phyloP scores from a whole-genome alignment of 2,329 filamentous ascomycete species.

The Sclerotinia sclerotiorum region DNA sequence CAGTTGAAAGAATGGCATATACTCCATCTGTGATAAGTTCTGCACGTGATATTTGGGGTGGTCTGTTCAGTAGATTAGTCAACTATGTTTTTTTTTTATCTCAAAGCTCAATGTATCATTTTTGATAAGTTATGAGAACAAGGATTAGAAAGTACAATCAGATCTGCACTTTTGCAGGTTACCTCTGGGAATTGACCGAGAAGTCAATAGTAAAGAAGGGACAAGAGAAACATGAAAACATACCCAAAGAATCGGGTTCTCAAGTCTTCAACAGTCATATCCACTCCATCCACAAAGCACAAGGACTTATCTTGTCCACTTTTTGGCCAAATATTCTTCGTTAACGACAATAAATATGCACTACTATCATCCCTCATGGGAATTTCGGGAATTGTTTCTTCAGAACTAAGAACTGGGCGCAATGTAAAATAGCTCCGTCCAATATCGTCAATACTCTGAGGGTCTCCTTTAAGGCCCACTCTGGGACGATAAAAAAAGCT shows the following conservation, averaged over 20 bases:
- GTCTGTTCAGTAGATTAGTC: neutral
- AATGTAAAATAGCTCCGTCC: conserved; percentile 78
- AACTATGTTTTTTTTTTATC: neutral
- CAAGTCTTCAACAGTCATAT: conserved; percentile 64
- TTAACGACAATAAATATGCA: conserved; percentile 72
- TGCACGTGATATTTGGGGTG: conserved; percentile 55
- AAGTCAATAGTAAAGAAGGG: neutral
- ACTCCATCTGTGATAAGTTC: conserved; percentile 81
- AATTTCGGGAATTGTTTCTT: conserved; percentile 62
- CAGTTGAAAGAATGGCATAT: conserved; percentile 75
- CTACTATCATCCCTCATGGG: conserved; percentile 54
- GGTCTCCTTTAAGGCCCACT: conserved; percentile 66
- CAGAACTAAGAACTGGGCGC: conserved; percentile 62
- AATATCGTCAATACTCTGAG: conserved; percentile 68
- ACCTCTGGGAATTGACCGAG: no score
- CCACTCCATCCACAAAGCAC: conserved; percentile 77
- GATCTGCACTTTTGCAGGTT: neutral
- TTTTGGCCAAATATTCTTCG: conserved; percentile 79
- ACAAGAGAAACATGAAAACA: neutral
- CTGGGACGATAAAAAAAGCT: conserved; percentile 87
- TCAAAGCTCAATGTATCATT: neutral
- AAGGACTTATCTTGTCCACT: conserved; percentile 71
- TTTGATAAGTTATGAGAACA: neutral
- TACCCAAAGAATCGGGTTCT: conserved; percentile 67
- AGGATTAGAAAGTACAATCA: neutral